Evolutionary conservation across 768 basidiomycete species (phyloP).

Genomic region (Lactarius psammicola): DNA sequence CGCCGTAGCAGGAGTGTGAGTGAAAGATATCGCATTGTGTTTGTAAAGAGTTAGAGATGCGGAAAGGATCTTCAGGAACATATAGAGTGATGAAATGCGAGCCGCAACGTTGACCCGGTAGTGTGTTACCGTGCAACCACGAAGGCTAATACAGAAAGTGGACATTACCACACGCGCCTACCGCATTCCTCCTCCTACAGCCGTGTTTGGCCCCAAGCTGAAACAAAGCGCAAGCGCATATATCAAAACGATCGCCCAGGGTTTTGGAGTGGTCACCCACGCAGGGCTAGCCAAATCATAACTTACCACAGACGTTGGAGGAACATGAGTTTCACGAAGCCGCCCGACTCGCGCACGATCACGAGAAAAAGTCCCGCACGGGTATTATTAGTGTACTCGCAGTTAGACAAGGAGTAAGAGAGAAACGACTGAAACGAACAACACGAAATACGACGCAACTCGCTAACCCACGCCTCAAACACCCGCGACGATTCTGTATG

Average conservation of each 20-base stretch:
- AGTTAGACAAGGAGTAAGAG: slow-evolving; percentile 19
- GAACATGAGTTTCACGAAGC: background rate
- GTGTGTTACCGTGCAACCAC: no score
- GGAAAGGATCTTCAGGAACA: no score
- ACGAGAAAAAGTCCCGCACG: slow-evolving; percentile 7
- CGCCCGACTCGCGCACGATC: background rate
- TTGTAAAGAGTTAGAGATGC: no score
- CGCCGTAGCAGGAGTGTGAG: background rate
- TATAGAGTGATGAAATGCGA: no score
- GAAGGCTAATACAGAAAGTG: no score
- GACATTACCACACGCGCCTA: no score
- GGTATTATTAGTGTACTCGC: slow-evolving; percentile 31
- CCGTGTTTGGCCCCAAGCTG: no score
- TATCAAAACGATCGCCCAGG: background rate
- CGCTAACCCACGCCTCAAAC: slow-evolving; percentile 37
- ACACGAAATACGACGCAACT: background rate
- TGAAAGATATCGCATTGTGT: no score
- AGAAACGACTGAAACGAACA: slow-evolving; percentile 11
- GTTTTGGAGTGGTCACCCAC: background rate
- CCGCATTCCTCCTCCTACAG: no score
- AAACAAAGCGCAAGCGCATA: no score
- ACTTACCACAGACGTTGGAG: background rate
- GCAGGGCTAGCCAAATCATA: background rate
- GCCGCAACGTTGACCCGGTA: no score
- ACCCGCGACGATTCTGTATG: slow-evolving; percentile 58